A percentile compares a stretch with the other conserved stretches of the same genome.
Conservation (phyloP, 208 protist species). For the Trypanosoma conorhini region DNA sequence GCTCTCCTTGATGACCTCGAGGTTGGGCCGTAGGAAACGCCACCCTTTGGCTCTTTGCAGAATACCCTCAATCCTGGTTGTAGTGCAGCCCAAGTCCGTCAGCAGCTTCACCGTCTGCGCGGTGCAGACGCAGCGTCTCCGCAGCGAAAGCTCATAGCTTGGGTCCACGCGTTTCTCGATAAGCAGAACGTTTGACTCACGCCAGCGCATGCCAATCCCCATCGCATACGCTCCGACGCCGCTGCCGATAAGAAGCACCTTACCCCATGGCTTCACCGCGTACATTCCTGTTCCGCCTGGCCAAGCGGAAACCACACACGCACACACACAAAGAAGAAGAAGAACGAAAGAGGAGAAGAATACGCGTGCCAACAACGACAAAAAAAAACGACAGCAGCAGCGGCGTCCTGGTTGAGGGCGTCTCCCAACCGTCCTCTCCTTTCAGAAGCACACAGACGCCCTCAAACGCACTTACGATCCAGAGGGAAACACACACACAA, state of each 20-base stretch:
- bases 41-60: conserved; percentile 55
- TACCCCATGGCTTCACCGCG: conserved; percentile 86
- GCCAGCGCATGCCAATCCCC: conserved; percentile 87
- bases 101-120: conserved; percentile 71
- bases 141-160: conserved; percentile 39
- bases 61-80: conserved; percentile 40
- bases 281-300: conserved; percentile 49
- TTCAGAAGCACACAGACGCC: background rate
- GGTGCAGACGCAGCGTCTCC: conserved; percentile 66
- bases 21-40: conserved; percentile 51
- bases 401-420: background rate
- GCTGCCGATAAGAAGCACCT: conserved; percentile 70
- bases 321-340: background rate
- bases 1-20: conserved; percentile 52
- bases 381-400: conserved; percentile 13
- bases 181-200: conserved; percentile 72
- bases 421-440: background rate
- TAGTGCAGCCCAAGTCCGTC: conserved; percentile 69
- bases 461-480: background rate
- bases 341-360: conserved; percentile 4
- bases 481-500: background rate
- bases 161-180: conserved; percentile 55
- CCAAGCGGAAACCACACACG: background rate
- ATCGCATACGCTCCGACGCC: conserved; percentile 71
- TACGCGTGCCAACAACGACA: background rate